phyloP scores from a whole-genome alignment of 257 asterid genomes.

The Jaltomata sinuosa region DNA sequence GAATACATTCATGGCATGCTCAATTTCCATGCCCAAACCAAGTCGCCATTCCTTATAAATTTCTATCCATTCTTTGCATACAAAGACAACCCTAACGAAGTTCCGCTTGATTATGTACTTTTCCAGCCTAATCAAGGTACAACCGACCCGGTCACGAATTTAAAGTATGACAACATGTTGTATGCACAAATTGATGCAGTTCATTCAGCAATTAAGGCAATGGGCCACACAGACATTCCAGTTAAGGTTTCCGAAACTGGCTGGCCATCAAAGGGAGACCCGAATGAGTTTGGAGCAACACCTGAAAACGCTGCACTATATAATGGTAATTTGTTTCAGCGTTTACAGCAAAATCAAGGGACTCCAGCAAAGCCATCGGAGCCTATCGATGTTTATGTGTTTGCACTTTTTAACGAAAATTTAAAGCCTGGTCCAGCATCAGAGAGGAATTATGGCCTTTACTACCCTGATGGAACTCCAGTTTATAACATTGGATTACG shows the following conservation, averaged over 20 bases:
- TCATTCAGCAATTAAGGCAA: constrained; percentile 45
- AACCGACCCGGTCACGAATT: constrained; percentile 42
- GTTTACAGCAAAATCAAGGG: constrained; percentile 46
- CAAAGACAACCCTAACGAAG: constrained; percentile 43
- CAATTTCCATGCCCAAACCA: constrained; percentile 40
- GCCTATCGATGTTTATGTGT: constrained; percentile 62
- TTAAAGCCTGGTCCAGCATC: constrained; percentile 80
- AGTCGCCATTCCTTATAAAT: constrained; percentile 70
- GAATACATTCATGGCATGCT: constrained; percentile 38
- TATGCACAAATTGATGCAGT: constrained; percentile 91
- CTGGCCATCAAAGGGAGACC: constrained; percentile 90
- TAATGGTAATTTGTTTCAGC: constrained; percentile 48
- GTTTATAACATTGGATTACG: constrained; percentile 66
- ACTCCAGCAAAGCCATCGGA: constrained; percentile 71
- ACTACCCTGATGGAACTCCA: constrained; percentile 71
- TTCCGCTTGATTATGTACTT: constrained; percentile 55
- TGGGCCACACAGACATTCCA: constrained; percentile 44
- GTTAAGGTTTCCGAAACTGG: constrained; percentile 87
- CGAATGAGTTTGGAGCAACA: constrained; percentile 66
- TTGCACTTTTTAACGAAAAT: constrained; percentile 88
- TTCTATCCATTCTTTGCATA: constrained; percentile 93
- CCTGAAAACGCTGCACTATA: constrained; percentile 59
- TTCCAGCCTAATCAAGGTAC: constrained; percentile 68
- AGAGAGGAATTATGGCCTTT: constrained; percentile 89
- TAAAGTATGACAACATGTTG: constrained; percentile 83